A percentile compares a stretch with the other conserved stretches of the same genome.
Conservation (phyloP, 2,329 filamentous ascomycete species). For the Epichloe uncinata region DNA sequence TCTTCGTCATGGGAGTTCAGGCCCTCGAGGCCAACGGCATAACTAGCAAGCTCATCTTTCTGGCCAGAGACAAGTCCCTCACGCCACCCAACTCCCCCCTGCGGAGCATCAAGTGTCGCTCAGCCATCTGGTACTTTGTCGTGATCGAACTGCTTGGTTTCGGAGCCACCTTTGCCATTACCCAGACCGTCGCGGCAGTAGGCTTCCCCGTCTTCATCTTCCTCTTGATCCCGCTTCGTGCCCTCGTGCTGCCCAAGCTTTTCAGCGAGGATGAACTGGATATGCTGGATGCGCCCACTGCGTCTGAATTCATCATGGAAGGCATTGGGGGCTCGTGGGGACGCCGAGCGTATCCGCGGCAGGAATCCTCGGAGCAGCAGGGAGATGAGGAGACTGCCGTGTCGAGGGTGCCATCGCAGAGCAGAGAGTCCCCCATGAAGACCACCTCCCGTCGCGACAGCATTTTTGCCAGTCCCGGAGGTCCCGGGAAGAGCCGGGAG, state of each 20-base stretch:
- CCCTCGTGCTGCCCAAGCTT: constrained; percentile 47
- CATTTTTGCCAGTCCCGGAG: constrained; percentile 15
- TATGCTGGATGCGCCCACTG: constrained; percentile 58
- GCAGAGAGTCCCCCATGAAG: constrained; percentile 1
- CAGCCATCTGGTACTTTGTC: constrained; percentile 60
- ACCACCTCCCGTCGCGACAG: constrained; percentile 10
- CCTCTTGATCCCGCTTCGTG: constrained; percentile 51
- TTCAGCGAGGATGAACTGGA: constrained; percentile 48
- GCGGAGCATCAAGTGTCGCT: constrained; percentile 43
- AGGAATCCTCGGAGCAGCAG: constrained; percentile 1
- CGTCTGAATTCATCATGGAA: constrained; percentile 64
- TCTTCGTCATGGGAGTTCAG: constrained; percentile 76
- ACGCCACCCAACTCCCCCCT: constrained; percentile 47
- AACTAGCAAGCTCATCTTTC: constrained; percentile 59
- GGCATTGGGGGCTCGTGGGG: constrained; percentile 54
- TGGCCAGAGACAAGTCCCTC: constrained; percentile 50
- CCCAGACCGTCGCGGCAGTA: constrained; percentile 69
- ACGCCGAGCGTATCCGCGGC: constrained; percentile 10
- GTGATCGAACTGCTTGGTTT: constrained; percentile 55
- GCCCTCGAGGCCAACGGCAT: constrained; percentile 67
- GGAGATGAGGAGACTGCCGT: not conserved
- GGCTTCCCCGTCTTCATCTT: constrained; percentile 68
- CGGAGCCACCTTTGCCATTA: constrained; percentile 68
- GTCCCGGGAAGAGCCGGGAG: constrained; percentile 20
- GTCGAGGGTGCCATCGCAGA: constrained; percentile 6